Percentiles rank a stretch among this genome's conserved stretches.
These are phyloP conservation scores for Phoma sp. DNA, from an alignment of 2,329 filamentous ascomycete species.

Conservation along the genomic window DNA sequence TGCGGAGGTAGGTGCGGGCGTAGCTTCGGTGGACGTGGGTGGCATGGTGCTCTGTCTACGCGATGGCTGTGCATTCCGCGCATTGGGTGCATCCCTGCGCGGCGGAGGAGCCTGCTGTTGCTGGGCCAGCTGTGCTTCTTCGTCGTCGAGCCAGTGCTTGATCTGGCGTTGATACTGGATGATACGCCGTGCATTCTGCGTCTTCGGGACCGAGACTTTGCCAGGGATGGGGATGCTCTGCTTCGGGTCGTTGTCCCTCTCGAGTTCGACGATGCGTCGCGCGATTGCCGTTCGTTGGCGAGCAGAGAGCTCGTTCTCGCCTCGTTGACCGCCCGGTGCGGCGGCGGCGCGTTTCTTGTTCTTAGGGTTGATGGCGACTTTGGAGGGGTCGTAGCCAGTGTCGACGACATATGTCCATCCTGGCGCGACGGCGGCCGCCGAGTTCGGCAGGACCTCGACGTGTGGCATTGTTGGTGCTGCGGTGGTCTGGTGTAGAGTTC, in stretches of 20 bases:
- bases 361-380: conserved; percentile 60
- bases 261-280: conserved; percentile 82
- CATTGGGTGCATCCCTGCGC: conserved; percentile 21
- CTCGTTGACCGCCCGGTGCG: conserved; percentile 42
- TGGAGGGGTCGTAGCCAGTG: conserved; percentile 65
- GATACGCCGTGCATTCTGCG: conserved; percentile 73
- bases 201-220: conserved; percentile 56
- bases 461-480: conserved; percentile 62
- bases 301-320: conserved; percentile 71
- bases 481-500: neutral
- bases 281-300: conserved; percentile 82
- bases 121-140: conserved; percentile 71
- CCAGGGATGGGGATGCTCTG: conserved; percentile 54
- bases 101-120: conserved; percentile 33
- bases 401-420: conserved; percentile 95
- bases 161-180: conserved; percentile 84
- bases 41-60: conserved; percentile 35
- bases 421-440: conserved; percentile 73
- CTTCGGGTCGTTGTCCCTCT: conserved; percentile 71
- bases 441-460: conserved; percentile 80
- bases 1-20: conserved; percentile 27
- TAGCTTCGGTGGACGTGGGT: conserved; percentile 37
- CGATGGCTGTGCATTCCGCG: conserved; percentile 23
- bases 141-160: conserved; percentile 82
- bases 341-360: conserved; percentile 71